These are phyloP conservation scores for Purpureocillium takamizusanense DNA, from an alignment of 2,329 filamentous ascomycete genomes.

Conservation along the genomic window DNA sequence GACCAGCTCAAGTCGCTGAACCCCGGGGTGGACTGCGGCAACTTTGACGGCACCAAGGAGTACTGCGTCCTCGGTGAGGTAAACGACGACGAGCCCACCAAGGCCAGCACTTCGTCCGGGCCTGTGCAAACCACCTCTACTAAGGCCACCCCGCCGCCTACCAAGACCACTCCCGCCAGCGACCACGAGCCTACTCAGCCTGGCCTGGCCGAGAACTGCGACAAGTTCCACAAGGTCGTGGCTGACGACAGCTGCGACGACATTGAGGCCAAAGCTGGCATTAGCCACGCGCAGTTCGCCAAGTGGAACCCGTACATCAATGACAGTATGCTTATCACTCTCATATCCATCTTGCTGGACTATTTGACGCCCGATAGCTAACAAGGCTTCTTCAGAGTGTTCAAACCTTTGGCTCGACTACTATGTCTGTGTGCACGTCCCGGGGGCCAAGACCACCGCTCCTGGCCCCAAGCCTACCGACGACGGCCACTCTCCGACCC, in stretches of 20 bases:
- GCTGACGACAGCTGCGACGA: background rate
- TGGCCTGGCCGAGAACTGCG: conserved; percentile 2
- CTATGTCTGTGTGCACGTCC: no score
- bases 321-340: background rate
- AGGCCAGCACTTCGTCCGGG: background rate
- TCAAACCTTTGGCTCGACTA: no score
- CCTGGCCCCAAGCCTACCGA: no score
- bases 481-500: no score
- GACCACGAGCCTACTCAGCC: background rate
- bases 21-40: conserved; percentile 14
- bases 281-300: conserved; percentile 1
- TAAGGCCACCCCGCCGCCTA: background rate
- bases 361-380: no score
- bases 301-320: conserved; percentile 5
- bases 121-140: no score
- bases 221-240: conserved; percentile 1
- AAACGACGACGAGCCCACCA: background rate
- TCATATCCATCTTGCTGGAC: no score
- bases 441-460: no score
- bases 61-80: conserved; percentile 13
- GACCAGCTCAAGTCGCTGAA: conserved; percentile 12
- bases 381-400: no score
- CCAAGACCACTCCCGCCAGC: background rate
- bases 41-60: conserved; percentile 8
- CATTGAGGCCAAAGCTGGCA: conserved; percentile 1